Evolutionary conservation across 2,329 filamentous ascomycete genomes (phyloP).

Genomic region (Laburnicola sp.): DNA sequence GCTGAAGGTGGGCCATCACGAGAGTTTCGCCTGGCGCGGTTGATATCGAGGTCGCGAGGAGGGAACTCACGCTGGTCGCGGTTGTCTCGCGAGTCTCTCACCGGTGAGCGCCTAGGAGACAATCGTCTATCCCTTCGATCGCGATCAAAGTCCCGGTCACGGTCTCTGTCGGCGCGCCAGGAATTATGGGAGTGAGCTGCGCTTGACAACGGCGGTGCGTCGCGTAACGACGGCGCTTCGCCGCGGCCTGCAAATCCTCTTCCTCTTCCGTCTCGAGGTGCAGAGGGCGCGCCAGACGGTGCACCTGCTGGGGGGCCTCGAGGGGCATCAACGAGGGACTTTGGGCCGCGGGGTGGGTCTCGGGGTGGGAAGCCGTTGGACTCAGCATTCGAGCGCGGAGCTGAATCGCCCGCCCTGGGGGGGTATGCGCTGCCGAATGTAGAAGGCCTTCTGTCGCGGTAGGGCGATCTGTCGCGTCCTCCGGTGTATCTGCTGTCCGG

Average conservation of each 20-base stretch:
- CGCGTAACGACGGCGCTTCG: constrained; percentile 64
- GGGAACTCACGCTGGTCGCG: constrained; percentile 65
- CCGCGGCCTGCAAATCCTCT: constrained; percentile 62
- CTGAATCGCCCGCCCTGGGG: constrained; percentile 48
- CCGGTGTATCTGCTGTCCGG: constrained; percentile 42
- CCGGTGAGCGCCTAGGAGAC: constrained; percentile 67
- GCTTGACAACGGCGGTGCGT: constrained; percentile 56
- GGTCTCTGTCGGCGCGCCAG: constrained; percentile 58
- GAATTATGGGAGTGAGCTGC: constrained; percentile 48
- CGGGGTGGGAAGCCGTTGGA: constrained; percentile 32
- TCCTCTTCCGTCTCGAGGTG: constrained; percentile 60
- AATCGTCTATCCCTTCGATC: constrained; percentile 62
- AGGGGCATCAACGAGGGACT: constrained; percentile 70
- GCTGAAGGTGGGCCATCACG: constrained; percentile 74
- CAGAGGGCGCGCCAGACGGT: constrained; percentile 38
- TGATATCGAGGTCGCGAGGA: constrained; percentile 67
- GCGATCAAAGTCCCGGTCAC: constrained; percentile 59
- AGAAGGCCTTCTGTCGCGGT: constrained; percentile 69
- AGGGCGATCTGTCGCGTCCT: constrained; percentile 54
- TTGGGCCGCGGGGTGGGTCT: constrained; percentile 80
- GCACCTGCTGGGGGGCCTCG: constrained; percentile 43
- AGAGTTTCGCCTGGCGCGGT: constrained; percentile 68
- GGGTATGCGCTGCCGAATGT: constrained; percentile 61
- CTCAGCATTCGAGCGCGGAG: constrained; percentile 34
- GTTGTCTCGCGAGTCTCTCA: constrained; percentile 57